Conservation (phyloP, 768 basidiomycete genomes). For the Panaeolus papilionaceus region DNA sequence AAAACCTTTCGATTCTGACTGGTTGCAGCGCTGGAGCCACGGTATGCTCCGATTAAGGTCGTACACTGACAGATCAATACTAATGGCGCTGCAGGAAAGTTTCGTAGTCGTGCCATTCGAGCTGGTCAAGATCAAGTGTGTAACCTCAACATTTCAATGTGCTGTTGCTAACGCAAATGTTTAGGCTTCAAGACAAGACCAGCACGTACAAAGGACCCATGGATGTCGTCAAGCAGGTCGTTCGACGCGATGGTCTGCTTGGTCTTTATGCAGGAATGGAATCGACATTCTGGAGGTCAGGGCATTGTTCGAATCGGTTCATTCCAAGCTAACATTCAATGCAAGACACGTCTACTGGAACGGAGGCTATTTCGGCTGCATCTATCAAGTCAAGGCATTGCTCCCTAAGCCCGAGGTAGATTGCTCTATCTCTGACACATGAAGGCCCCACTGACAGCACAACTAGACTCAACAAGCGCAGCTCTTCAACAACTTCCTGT, state of each 20-base stretch:
- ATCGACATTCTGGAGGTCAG: conserved; percentile 94
- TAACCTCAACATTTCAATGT: conserved; percentile 13
- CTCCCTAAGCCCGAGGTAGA: conserved; percentile 87
- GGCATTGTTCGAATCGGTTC: neutral
- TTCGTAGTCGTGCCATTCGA: conserved; percentile 98
- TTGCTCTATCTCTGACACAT: conserved; percentile 14
- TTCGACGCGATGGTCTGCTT: conserved; percentile 79
- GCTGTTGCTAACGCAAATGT: neutral
- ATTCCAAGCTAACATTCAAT: neutral
- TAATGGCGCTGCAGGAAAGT: conserved; percentile 62
- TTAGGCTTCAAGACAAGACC: conserved; percentile 88
- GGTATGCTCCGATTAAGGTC: conserved; percentile 34
- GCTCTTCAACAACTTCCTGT: conserved; percentile 90
- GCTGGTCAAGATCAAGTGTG: conserved; percentile 86
- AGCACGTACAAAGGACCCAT: conserved; percentile 91
- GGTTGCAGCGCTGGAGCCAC: conserved; percentile 96
- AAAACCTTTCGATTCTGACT: conserved; percentile 84
- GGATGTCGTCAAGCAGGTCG: conserved; percentile 84
- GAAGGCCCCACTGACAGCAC: conserved; percentile 5
- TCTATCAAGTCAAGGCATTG: conserved; percentile 81
- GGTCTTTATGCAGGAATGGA: conserved; percentile 97
- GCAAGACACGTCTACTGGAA: conserved; percentile 88
- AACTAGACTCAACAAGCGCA: conserved; percentile 66
- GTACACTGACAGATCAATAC: neutral
- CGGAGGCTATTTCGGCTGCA: conserved; percentile 94